Conservation (phyloP, 106 monocot genomes). For the Dendrobium huoshanense region DNA sequence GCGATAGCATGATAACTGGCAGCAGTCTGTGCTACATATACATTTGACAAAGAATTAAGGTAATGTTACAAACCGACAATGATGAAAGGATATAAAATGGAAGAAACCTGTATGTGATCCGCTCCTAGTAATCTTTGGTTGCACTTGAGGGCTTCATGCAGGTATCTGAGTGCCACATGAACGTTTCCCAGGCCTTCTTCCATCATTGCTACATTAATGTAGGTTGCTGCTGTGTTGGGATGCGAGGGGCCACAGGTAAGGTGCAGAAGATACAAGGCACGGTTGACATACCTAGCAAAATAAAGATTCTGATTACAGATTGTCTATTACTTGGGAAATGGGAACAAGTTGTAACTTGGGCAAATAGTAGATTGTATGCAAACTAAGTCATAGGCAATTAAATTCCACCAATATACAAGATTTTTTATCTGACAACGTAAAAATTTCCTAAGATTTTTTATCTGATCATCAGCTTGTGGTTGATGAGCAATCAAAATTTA, state of each 20-base stretch:
- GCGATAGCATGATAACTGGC: slow-evolving; percentile 99
- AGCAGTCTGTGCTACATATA: slow-evolving; percentile 61
- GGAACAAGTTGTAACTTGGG: background rate
- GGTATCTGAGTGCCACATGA: slow-evolving; percentile 91
- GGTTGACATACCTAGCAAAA: slow-evolving; percentile 79
- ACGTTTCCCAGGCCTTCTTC: slow-evolving; percentile 97
- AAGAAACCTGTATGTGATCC: slow-evolving; percentile 87
- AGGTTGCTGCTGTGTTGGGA: slow-evolving; percentile 96
- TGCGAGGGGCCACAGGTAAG: slow-evolving; percentile 94
- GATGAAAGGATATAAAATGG: background rate
- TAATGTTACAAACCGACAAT: background rate
- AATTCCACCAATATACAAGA: too few relatives aligned
- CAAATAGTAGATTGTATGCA: too few relatives aligned
- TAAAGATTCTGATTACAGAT: background rate
- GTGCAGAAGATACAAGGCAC: slow-evolving; percentile 91
- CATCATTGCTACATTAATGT: slow-evolving; percentile 99
- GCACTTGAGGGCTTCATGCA: slow-evolving; percentile 91
- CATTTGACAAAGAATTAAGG: background rate
- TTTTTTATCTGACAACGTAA: too few relatives aligned
- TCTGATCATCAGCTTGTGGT: too few relatives aligned
- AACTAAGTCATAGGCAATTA: too few relatives aligned
- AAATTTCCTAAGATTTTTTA: too few relatives aligned
- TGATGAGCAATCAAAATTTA: too few relatives aligned
- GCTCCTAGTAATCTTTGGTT: slow-evolving; percentile 86
- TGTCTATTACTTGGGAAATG: background rate